These are phyloP conservation scores for Rhizomucor miehei DNA, from an alignment of 371 early-diverging fungal species.

Conservation along the genomic window DNA sequence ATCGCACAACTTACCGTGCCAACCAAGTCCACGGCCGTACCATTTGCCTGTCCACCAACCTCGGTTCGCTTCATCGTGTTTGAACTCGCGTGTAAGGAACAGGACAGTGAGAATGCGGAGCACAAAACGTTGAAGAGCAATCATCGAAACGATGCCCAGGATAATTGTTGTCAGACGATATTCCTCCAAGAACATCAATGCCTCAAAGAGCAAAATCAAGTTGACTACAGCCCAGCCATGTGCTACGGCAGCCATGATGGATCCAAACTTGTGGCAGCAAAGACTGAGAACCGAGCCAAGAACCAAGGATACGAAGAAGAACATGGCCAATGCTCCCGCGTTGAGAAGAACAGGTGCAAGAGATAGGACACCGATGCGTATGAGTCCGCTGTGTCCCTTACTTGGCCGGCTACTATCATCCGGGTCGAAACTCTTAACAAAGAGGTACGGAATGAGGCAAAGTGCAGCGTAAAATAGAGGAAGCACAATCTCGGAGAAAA, in stretches of 20 bases:
- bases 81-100: constrained; percentile 79
- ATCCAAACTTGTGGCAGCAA: constrained; percentile 70
- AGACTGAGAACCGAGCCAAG: constrained; percentile 64
- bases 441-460: constrained; percentile 63
- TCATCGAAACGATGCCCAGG: constrained; percentile 66
- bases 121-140: constrained; percentile 67
- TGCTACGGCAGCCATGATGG: constrained; percentile 67
- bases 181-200: constrained; percentile 67
- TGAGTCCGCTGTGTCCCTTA: constrained; percentile 44
- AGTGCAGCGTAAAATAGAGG: constrained; percentile 68
- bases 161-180: constrained; percentile 61
- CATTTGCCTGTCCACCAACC: constrained; percentile 94
- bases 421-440: constrained; percentile 56
- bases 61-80: constrained; percentile 76
- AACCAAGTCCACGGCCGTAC: constrained; percentile 61
- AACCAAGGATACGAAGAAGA: constrained; percentile 70
- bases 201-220: constrained; percentile 59
- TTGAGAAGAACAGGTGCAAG: constrained; percentile 75
- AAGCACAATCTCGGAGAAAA: constrained; percentile 71
- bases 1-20: constrained; percentile 44
- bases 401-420: constrained; percentile 29
- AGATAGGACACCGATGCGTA: constrained; percentile 66
- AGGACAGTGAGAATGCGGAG: constrained; percentile 67
- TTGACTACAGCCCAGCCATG: constrained; percentile 67
- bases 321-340: constrained; percentile 60